Base-by-base conservation (phyloP, 2,329 filamentous ascomycete species). In the Knoxdaviesia proteae region DNA sequence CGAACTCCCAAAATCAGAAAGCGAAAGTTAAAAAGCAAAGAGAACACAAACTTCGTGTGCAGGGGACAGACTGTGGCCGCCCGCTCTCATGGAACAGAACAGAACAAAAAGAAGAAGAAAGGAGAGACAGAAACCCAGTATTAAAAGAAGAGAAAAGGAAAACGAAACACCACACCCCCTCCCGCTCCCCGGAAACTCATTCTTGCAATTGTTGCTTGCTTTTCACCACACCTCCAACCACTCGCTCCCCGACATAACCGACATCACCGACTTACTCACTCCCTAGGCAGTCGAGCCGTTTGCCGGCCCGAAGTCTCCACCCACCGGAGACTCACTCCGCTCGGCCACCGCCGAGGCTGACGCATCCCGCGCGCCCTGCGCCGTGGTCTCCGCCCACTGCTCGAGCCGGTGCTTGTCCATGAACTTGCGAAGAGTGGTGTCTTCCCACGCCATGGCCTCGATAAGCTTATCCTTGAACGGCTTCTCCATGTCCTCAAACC, bases 371-470 rank as follows among this genome's bases (percentile, higher is more conserved):
- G 20, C 20, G 20, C 20, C 20, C 20, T 20, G 20, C 20, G 20
- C 55, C 6, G 59, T 57, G 8, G 56, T 56, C 7, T 50, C 54
- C 11, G 63, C 57, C 82, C 87, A 93, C 44, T 78, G 68, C 6
- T 75, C 72, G 7, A 94, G 67, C 35, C 76, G 68, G 45, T 74
- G 68, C 55, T 77, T 77, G 44, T 80, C 71, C 20, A 90, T 65
- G 53, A 74, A 74, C 41, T 68, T 65, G 42, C 65, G 61, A 36
- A 94, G 64, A 7, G 70, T 54, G 46, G 69, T 67, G 53, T 88
- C 80, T 58, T 94, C 86, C 45, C 68, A 67, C 45, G 71, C 65
- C 61, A 90, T 80, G 45, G 84, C 82, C 31, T 76, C 71, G 32
- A 78, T 61, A 45, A 93, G 69, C 45, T 75, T 77, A 45, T 74